phyloP scores from a whole-genome alignment of 2,329 filamentous ascomycete genomes.

The Fonsecaea monophora region DNA sequence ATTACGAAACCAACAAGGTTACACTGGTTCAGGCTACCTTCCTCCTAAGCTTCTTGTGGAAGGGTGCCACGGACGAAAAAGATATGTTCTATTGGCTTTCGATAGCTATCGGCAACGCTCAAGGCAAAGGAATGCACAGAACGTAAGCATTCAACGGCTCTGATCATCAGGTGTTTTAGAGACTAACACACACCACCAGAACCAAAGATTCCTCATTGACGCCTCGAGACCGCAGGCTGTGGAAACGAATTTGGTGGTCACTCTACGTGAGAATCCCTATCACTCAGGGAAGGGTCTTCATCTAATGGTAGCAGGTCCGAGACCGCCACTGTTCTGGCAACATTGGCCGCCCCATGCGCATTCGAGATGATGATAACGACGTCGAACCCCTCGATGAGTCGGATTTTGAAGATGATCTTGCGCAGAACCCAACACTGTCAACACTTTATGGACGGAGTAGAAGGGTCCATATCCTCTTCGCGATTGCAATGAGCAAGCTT shows the following conservation, averaged over 20 bases:
- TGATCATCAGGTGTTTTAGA: not conserved
- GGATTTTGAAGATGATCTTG: slow-evolving; percentile 25
- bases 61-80: slow-evolving; percentile 41
- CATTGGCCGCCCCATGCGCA: slow-evolving; percentile 40
- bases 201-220: slow-evolving; percentile 33
- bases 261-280: slow-evolving; percentile 28
- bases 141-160: slow-evolving; percentile 27
- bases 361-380: slow-evolving; percentile 39
- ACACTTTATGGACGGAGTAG: slow-evolving; percentile 8
- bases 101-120: slow-evolving; percentile 40
- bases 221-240: slow-evolving; percentile 33
- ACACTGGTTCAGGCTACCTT: slow-evolving; percentile 37
- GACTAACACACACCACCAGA: slow-evolving; percentile 7
- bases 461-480: slow-evolving; percentile 16
- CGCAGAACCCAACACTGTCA: not conserved
- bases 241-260: slow-evolving; percentile 40
- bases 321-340: slow-evolving; percentile 39
- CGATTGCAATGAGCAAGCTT: slow-evolving; percentile 23
- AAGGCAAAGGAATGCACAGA: slow-evolving; percentile 41
- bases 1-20: slow-evolving; percentile 41
- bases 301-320: slow-evolving; percentile 32
- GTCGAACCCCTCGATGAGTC: slow-evolving; percentile 33
- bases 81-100: slow-evolving; percentile 43
- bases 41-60: slow-evolving; percentile 40
- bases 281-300: not conserved